phyloP scores from a whole-genome alignment of 768 basidiomycete species.

The Daedaleopsis sinensis region DNA sequence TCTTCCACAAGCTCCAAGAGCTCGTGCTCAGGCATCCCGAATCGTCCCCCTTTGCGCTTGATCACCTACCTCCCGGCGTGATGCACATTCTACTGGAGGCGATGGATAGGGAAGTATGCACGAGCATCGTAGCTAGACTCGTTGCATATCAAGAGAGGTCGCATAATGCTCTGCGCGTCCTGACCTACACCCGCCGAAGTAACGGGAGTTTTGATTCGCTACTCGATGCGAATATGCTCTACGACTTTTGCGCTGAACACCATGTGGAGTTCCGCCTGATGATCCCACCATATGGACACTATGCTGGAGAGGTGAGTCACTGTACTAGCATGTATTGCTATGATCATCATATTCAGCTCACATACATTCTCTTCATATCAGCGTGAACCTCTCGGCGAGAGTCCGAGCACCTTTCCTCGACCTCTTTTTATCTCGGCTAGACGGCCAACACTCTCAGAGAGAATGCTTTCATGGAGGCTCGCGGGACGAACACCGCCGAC shows the following conservation, averaged over 20 bases:
- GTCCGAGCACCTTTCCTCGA: background rate
- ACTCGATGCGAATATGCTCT: constrained; percentile 4
- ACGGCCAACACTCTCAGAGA: background rate
- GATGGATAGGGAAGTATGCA: too few species aligned
- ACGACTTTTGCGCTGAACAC: constrained; percentile 5
- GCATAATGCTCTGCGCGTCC: background rate
- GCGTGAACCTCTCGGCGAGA: background rate
- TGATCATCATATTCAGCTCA: background rate
- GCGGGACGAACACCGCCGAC: background rate
- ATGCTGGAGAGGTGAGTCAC: constrained; percentile 16
- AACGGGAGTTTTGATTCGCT: constrained; percentile 3
- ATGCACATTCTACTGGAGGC: background rate
- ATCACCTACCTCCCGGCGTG: background rate
- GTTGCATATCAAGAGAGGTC: too few species aligned
- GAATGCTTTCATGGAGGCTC: background rate
- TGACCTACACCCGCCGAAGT: constrained; percentile 10
- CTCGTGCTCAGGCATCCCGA: background rate
- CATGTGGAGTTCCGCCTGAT: constrained; percentile 7
- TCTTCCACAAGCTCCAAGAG: background rate
- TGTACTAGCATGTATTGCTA: background rate
- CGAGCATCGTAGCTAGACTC: too few species aligned
- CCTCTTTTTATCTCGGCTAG: background rate
- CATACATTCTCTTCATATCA: background rate
- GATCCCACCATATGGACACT: constrained; percentile 14
- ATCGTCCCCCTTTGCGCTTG: background rate